Percentiles rank a stretch among this genome's conserved stretches.
Evolutionary conservation across 805 yeast species (phyloP).

Genomic region (Ogataea minuta): DNA sequence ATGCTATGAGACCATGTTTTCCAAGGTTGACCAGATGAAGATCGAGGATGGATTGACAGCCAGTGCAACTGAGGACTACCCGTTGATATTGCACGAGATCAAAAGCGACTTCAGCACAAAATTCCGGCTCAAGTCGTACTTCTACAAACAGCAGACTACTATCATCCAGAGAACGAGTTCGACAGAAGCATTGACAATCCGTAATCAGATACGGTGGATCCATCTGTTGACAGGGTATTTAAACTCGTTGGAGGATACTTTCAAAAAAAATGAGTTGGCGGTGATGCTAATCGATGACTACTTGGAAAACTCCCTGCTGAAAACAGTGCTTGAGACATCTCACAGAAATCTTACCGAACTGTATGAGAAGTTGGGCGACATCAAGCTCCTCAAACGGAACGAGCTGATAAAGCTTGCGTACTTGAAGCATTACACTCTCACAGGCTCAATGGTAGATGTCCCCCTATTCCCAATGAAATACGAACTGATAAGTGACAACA

Average conservation of each 20-base stretch:
- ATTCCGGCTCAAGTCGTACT: constrained; percentile 22
- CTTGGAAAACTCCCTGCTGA: constrained; percentile 24
- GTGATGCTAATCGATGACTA: constrained; percentile 42
- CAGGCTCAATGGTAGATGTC: constrained; percentile 31
- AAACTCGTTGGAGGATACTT: constrained; percentile 24
- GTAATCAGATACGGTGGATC: constrained; percentile 31
- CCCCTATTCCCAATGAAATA: constrained; percentile 8
- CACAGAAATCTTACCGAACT: constrained; percentile 27
- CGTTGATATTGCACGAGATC: constrained; percentile 8
- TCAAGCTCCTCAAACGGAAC: constrained; percentile 47
- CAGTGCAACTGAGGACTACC: constrained; percentile 8
- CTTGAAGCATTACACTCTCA: constrained; percentile 29
- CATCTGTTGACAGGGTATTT: constrained; percentile 25
- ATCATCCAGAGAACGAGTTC: constrained; percentile 28
- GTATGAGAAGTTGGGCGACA: constrained; percentile 46
- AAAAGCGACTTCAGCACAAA: constrained; percentile 7
- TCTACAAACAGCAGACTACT: constrained; percentile 21
- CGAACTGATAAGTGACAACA: constrained; percentile 14
- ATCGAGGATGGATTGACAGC: constrained; percentile 20
- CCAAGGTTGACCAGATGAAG: constrained; percentile 14
- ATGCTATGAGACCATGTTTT: constrained; percentile 47
- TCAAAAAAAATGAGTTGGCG: constrained; percentile 40
- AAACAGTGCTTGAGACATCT: constrained; percentile 21
- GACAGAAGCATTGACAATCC: constrained; percentile 29
- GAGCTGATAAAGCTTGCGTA: constrained; percentile 37